Evolutionary conservation across 768 basidiomycete genomes (phyloP), one percentile per base, ranked within the genome.

Genomic region (Panaeolus papilionaceus): DNA sequence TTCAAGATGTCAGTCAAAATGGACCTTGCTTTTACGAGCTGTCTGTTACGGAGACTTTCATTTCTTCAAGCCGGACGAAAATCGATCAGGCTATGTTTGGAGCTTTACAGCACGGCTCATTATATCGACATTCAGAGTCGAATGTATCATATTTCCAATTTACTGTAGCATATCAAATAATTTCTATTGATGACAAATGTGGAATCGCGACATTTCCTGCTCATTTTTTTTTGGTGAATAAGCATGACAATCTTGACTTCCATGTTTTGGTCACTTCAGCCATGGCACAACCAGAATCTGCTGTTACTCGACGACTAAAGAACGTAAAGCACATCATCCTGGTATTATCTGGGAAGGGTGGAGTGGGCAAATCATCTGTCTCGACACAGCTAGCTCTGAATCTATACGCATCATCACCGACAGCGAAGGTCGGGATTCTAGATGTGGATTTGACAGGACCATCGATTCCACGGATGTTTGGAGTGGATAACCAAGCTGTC

Each of bases 281-380:
- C 64, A 83, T 81, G 81, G 76, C 78, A 61, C 69, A 70, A 16
- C 78, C 82, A 71, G 83, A 85, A 69, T 81, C 81, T 8, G 90
- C 92, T 1, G 86, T 94, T 65, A 84, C 89, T 23, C 82, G 88
- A 72, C 91, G 96, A 45, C 82, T 99, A 18, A 79, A 83, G 66
- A 81, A 83, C 1, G 88, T 99, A 71, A 91, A 91, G 71, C 87
- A 95, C 73, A 88, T 99, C 76, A 89, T 99, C 71, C 89, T 99
- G 69, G 95, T 99, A 66, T 86, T 96, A 45, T 94, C 96, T 0
- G 98, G 98, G 8, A 99, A 99, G 79, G 98, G 98, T 39, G 98
- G 97, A 40, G 98, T 99, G 47, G 98, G 98, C 66, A 99, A 99
- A 81, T 98, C 96, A n/a, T 97, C 95, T 0, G 92, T 98, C 26